These are phyloP conservation scores for Neurospora pannonica DNA, from an alignment of 495 filamentous ascomycete genomes.

Conservation along the genomic window DNA sequence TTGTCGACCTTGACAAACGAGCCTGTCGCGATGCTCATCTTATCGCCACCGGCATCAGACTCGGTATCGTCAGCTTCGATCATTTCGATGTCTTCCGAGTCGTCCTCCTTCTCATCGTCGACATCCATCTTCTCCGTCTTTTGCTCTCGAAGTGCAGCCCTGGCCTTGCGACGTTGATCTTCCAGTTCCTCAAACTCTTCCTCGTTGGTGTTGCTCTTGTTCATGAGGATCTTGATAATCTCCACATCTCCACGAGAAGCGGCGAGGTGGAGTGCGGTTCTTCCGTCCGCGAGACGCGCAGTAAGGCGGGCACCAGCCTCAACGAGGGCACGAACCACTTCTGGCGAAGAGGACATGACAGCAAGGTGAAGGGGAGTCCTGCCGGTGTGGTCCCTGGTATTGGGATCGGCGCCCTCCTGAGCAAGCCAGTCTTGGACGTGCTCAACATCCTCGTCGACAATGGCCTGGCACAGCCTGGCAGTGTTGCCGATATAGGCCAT, in stretches of 20 bases:
- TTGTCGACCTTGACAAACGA: slow-evolving; percentile 59
- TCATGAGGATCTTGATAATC: slow-evolving; percentile 59
- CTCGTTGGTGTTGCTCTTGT: slow-evolving; percentile 62
- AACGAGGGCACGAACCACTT: slow-evolving; percentile 62
- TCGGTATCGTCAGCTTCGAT: slow-evolving; percentile 32
- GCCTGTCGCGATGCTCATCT: slow-evolving; percentile 41
- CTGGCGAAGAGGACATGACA: slow-evolving; percentile 52
- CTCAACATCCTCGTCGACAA: slow-evolving; percentile 58
- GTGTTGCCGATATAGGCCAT: slow-evolving; percentile 70
- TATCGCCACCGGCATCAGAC: slow-evolving; percentile 23
- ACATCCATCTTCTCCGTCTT: slow-evolving; percentile 12
- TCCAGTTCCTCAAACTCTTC: slow-evolving; percentile 51
- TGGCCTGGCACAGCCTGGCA: slow-evolving; percentile 61
- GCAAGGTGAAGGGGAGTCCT: slow-evolving; percentile 72
- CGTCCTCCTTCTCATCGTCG: slow-evolving; percentile 13
- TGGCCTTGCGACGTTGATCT: slow-evolving; percentile 35
- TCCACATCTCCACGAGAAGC: slow-evolving; percentile 55
- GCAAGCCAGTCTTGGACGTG: slow-evolving; percentile 58
- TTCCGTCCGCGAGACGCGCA: slow-evolving; percentile 64
- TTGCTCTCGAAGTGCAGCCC: slow-evolving; percentile 8
- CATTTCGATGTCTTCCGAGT: slow-evolving; percentile 27
- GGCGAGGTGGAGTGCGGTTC: slow-evolving; percentile 70
- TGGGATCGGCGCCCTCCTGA: slow-evolving; percentile 49
- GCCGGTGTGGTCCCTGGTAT: slow-evolving; percentile 67
- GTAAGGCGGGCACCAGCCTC: slow-evolving; percentile 62